Base-by-base conservation (phyloP, 208 protist genomes). In the Crithidia acanthocephali region DNA sequence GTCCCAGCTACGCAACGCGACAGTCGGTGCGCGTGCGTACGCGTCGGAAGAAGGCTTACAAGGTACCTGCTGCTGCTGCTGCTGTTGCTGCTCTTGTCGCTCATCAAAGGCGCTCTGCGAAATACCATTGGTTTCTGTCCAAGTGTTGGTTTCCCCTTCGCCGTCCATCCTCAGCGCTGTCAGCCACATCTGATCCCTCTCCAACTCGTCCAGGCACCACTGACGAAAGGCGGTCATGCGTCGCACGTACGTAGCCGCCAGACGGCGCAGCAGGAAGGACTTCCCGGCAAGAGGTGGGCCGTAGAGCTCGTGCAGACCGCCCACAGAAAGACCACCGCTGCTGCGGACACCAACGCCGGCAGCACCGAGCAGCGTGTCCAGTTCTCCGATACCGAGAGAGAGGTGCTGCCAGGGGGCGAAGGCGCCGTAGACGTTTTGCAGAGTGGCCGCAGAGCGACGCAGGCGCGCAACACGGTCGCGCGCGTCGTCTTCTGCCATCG, bases 231-330 rank as follows among this genome's bases (percentile, higher is more conserved):
- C 53, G 15, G 68, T 62, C 80, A 85, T 85, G 51, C 74, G 62
- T 2, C 66, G 72, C 48, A 58, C 51, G 27, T 59, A 81, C 1
- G 68, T 57, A 2, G 55, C 35, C 2, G 64, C 66, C 3, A 80
- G 7, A 13, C 48, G 56, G 11, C 74, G 76, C 35, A 84, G 60
- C 20, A 87, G 27, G 13, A 44, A 71, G 25, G 74, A 75, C 63
- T 84, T 87, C 7, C 79, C 82, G 10, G 65, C 37, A 16, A 77
- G 23, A 4, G 78, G 72, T 1, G 82, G 78, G 0, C 82, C 82
- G 56, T 87, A 87, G 9, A 87, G n/a, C 51, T 87, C 78, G 30
- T 75, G 72, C 16, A 87, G 58, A 30, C 68, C 56, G 4, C 82
- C 78, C 6, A 65, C 56, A 10, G 53, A 11, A 7, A 82, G 51